Evolutionary conservation across 2,329 filamentous ascomycete species (phyloP), one percentile per base, ranked within the genome.

Genomic region (Hansfordia pulvinata): DNA sequence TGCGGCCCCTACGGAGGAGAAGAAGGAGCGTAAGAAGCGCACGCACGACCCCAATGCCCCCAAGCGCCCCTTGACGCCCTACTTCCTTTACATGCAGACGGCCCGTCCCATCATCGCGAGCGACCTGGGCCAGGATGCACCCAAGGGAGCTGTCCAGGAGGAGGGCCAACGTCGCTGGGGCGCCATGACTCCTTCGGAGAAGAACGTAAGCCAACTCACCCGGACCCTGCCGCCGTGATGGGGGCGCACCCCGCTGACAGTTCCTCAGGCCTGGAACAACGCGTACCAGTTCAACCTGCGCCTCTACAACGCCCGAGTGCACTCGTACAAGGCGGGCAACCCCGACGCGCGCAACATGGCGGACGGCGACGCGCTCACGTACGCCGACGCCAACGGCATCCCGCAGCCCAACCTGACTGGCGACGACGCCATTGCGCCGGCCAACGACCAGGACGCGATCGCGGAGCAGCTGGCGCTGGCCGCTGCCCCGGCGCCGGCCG

Each of bases 31-130:
- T 54, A 88, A 90, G 68, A 86, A 86, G 64, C 72, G 76, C 34
- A 75, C 74, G 21, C 76, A 81, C 46, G 88, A 96, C 51, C 86
- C 86, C 40, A 93, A 93, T 52, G 86, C 86, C 6, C 88, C 88
- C 33, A 96, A 94, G 70, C 76, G 86, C 26, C 86, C 88, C 7
- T 56, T 94, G 46, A 96, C 88, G 5, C 85, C 88, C 3, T 94
- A 92, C 62, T 93, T 96, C 63, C 62, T 94, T 34, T 96, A 85
- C 62, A 84, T 93, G 65, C 80, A 92, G 52, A 77, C 80, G 37
- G 84, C 84, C 37, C 80, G 90, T 26, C 69, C 76, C 27, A 77
- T 82, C 48, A 90, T 96, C 40, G 77, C 81, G 30, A 65, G 63
- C 18, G 84, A 92, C 41, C 67, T 93, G 8, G 81, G 79, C 13